Evolutionary conservation across 2,329 filamentous ascomycete species (phyloP).

Genomic region (Aschersonia sp.): DNA sequence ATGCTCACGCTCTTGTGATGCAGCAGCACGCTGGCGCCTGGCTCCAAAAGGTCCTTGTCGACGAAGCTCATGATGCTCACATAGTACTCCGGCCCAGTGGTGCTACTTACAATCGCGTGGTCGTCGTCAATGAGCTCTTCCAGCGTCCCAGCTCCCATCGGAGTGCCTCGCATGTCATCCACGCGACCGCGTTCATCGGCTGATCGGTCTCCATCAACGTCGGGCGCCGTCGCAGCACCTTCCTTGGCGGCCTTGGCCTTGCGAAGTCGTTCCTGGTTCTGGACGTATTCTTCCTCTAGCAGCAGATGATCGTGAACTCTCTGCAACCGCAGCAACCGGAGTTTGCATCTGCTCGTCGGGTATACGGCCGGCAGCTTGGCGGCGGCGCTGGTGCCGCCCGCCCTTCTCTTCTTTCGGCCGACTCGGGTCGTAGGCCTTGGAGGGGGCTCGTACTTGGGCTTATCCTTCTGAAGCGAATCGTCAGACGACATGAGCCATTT

Average conservation of each 20-base stretch:
- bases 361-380: slow-evolving; percentile 91
- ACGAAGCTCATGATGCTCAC: slow-evolving; percentile 99
- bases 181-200: slow-evolving; percentile 91
- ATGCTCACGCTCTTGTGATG: slow-evolving; percentile 98
- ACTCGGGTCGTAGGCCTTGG: slow-evolving; percentile 93
- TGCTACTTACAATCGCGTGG: slow-evolving; percentile 95
- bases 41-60: slow-evolving; percentile 94
- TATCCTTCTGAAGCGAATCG: slow-evolving; percentile 62
- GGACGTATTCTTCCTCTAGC: slow-evolving; percentile 95
- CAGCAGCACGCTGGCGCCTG: slow-evolving; percentile 83
- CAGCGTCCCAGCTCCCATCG: slow-evolving; percentile 94
- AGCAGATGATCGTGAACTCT: slow-evolving; percentile 94
- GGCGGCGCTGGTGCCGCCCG: slow-evolving; percentile 79
- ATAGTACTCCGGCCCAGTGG: slow-evolving; percentile 95
- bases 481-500: slow-evolving; percentile 6
- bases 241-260: slow-evolving; percentile 78
- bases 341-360: slow-evolving; percentile 93
- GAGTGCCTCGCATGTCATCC: slow-evolving; percentile 95
- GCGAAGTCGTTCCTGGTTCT: slow-evolving; percentile 92
- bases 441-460: slow-evolving; percentile 99
- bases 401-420: slow-evolving; percentile 97
- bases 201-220: slow-evolving; percentile 64
- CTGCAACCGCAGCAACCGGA: slow-evolving; percentile 94
- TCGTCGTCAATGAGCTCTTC: slow-evolving; percentile 99
- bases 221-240: slow-evolving; percentile 51